A percentile compares a stretch with the other conserved stretches of the same genome.
Conservation (phyloP, 1,284 basidiomycete genomes). For the Leccinum fallax region DNA sequence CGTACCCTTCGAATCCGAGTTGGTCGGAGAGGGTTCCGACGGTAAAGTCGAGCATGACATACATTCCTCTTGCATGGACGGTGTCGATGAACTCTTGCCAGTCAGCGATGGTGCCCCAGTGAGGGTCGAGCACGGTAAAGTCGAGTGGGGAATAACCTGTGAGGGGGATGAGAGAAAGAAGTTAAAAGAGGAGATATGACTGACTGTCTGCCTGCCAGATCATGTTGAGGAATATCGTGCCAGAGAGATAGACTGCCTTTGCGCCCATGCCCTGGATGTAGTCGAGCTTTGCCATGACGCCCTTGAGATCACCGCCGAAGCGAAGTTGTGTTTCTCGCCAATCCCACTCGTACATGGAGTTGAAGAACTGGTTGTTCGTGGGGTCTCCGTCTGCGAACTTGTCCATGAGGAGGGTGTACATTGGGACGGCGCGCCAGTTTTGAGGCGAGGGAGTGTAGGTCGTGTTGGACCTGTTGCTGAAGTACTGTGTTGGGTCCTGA, state of each 20-base stretch:
- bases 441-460: constrained; percentile 76
- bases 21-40: constrained; percentile 90
- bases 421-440: constrained; percentile 87
- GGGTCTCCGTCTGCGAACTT: constrained; percentile 94
- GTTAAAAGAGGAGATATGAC: constrained; percentile 34
- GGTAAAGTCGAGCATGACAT: constrained; percentile 90
- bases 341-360: constrained; percentile 79
- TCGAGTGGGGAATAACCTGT: constrained; percentile 90
- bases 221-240: constrained; percentile 92
- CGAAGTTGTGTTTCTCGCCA: constrained; percentile 86
- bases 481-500: constrained; percentile 69
- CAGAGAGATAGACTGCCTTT: constrained; percentile 83
- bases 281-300: constrained; percentile 74
- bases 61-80: constrained; percentile 83
- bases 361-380: constrained; percentile 86
- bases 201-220: constrained; percentile 92
- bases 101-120: constrained; percentile 82
- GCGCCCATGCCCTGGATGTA: constrained; percentile 90
- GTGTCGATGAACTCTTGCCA: constrained; percentile 77
- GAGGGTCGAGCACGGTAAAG: constrained; percentile 86
- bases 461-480: constrained; percentile 58
- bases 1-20: constrained; percentile 80
- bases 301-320: constrained; percentile 83
- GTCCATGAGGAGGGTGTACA: constrained; percentile 86
- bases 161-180: constrained; percentile 6